A percentile compares a stretch with the other conserved stretches of the same genome.
These are phyloP conservation scores for Rosa multiflora DNA, from an alignment of 306 rosid species.

Conservation along the genomic window DNA sequence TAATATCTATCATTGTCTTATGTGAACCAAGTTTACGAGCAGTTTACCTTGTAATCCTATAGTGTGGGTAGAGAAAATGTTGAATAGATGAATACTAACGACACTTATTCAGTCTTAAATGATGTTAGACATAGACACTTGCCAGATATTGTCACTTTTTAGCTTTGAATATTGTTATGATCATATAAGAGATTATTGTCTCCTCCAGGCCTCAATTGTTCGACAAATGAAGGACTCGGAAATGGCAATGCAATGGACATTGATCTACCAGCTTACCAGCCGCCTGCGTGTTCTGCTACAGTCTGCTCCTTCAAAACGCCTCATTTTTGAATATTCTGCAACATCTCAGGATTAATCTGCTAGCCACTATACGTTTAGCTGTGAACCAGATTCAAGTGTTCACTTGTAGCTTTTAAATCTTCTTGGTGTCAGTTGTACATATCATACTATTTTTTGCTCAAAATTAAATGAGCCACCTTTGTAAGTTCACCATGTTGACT, in stretches of 20 bases:
- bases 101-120: not conserved
- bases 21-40: too few species aligned
- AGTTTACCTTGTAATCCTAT: too few species aligned
- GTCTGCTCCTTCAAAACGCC: conserved; percentile 64
- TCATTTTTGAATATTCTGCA: conserved; percentile 79
- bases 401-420: not conserved
- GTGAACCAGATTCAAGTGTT: not conserved
- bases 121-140: not conserved
- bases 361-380: not conserved
- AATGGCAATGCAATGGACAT: conserved; percentile 90
- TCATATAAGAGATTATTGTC: not conserved
- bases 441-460: conserved; percentile 50
- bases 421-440: not conserved
- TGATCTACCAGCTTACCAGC: conserved; percentile 83
- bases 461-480: conserved; percentile 39
- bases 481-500: conserved; percentile 23
- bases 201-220: conserved; percentile 64
- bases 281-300: conserved; percentile 76
- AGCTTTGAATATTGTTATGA: not conserved
- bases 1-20: too few species aligned
- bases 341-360: conserved; percentile 57
- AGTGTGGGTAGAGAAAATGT: not conserved
- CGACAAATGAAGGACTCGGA: conserved; percentile 92
- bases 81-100: not conserved
- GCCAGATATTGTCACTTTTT: not conserved